Evolutionary conservation across 1,139 yeast species (phyloP).

Genomic region (Cylindricascospora bacillispora): DNA sequence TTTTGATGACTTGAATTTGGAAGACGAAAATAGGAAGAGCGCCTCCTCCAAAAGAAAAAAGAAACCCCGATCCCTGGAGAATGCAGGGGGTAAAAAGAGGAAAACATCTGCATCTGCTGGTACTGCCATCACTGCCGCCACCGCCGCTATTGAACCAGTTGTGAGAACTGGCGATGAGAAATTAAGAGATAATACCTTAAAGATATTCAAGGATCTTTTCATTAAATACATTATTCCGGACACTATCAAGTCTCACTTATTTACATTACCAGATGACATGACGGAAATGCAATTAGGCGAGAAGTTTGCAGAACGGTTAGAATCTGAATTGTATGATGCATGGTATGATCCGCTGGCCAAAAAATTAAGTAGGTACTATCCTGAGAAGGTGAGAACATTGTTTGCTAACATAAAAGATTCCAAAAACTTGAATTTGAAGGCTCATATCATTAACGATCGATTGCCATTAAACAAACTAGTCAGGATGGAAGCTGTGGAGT

Average conservation of each 20-base stretch:
- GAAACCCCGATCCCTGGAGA: too few relatives aligned
- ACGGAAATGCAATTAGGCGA: slow-evolving; percentile 34
- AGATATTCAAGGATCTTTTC: slow-evolving; percentile 29
- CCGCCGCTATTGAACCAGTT: too few relatives aligned
- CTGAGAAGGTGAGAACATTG: slow-evolving; percentile 42
- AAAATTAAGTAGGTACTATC: slow-evolving; percentile 23
- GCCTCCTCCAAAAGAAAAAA: slow-evolving; percentile 3
- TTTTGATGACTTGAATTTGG: slow-evolving; percentile 8
- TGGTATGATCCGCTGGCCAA: slow-evolving; percentile 16
- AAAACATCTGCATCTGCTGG: slow-evolving; percentile 4
- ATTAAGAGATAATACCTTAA: slow-evolving; percentile 32
- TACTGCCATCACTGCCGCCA: slow-evolving; percentile 5
- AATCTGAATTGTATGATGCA: slow-evolving; percentile 30
- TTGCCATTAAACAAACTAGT: slow-evolving; percentile 42
- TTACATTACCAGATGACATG: slow-evolving; percentile 14
- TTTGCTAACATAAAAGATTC: slow-evolving; percentile 41
- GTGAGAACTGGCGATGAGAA: slow-evolving; percentile 13
- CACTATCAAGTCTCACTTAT: slow-evolving; percentile 24
- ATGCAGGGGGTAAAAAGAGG: too few relatives aligned
- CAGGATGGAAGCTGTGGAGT: slow-evolving; percentile 46
- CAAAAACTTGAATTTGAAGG: slow-evolving; percentile 37
- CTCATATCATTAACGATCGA: slow-evolving; percentile 35
- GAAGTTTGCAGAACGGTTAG: slow-evolving; percentile 28
- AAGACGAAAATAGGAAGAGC: slow-evolving; percentile 5
- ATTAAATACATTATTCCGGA: slow-evolving; percentile 32